Conservation (phyloP, 768 basidiomycete genomes). For the Rhodotorula graminis region DNA sequence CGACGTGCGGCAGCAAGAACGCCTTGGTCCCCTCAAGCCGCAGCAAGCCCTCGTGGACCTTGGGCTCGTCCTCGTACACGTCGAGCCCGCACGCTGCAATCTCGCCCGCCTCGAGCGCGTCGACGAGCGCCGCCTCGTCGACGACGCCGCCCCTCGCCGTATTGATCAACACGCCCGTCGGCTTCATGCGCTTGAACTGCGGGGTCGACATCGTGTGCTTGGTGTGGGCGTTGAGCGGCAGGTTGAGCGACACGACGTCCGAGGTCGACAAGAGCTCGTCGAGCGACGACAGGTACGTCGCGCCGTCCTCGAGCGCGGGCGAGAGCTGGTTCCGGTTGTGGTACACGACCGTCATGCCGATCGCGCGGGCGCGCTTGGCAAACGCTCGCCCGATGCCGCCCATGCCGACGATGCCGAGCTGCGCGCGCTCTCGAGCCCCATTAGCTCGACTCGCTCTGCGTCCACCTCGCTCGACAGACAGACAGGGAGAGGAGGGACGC, state of each 20-base stretch:
- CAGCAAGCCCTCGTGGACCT: slow-evolving; percentile 69
- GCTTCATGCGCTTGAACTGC: slow-evolving; percentile 39
- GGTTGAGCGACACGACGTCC: slow-evolving; percentile 80
- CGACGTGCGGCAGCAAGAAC: slow-evolving; percentile 85
- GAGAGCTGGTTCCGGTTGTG: slow-evolving; percentile 54
- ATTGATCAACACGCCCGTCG: slow-evolving; percentile 38
- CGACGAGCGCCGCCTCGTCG: slow-evolving; percentile 79
- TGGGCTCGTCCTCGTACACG: slow-evolving; percentile 67
- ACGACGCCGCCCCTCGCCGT: slow-evolving; percentile 72
- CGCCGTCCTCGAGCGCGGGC: slow-evolving; percentile 59
- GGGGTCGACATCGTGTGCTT: slow-evolving; percentile 30
- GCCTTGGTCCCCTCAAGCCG: slow-evolving; percentile 60
- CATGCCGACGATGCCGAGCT: slow-evolving; percentile 49
- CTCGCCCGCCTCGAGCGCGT: slow-evolving; percentile 69
- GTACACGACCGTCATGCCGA: slow-evolving; percentile 87
- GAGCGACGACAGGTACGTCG: slow-evolving; percentile 61
- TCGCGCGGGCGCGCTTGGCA: slow-evolving; percentile 55
- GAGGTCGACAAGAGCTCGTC: slow-evolving; percentile 62
- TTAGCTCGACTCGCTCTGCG: too few relatives aligned
- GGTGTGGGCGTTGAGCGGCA: slow-evolving; percentile 69
- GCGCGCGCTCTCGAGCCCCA: background rate
- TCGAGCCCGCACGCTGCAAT: slow-evolving; percentile 39
- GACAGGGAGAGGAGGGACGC: background rate
- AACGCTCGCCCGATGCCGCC: slow-evolving; percentile 57
- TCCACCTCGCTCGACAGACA: too few relatives aligned